A percentile compares a stretch with the other conserved stretches of the same genome.
These are phyloP conservation scores for Glonium stellatum DNA, from an alignment of 495 filamentous ascomycete genomes.

Conservation along the genomic window DNA sequence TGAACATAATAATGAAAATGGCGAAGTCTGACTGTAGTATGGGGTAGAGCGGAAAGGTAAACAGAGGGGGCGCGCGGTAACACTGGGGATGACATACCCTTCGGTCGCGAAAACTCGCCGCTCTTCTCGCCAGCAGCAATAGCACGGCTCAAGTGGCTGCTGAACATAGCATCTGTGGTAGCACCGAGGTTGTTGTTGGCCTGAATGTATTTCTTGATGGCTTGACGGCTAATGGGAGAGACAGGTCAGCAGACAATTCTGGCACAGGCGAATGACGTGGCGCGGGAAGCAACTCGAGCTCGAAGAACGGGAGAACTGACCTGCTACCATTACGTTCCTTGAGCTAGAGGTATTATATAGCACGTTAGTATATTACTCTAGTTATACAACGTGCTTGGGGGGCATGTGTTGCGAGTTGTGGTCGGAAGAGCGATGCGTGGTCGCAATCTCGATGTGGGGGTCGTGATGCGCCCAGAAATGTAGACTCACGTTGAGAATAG, in stretches of 20 bases:
- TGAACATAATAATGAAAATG: constrained; percentile 8
- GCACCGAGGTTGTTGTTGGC: constrained; percentile 83
- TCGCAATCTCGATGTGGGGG: constrained; percentile 37
- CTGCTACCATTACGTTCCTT: constrained; percentile 61
- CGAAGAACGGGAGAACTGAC: constrained; percentile 39
- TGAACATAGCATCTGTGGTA: constrained; percentile 66
- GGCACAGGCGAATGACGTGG: constrained; percentile 26
- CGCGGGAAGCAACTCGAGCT: constrained; percentile 9
- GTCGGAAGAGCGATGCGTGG: constrained; percentile 1
- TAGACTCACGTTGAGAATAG: constrained; percentile 56
- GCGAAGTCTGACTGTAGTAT: neutral
- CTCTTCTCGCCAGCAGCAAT: constrained; percentile 84
- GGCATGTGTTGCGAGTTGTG: constrained; percentile 20
- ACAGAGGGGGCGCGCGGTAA: constrained; percentile 2
- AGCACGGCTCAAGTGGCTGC: constrained; percentile 87
- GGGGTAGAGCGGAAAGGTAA: constrained; percentile 9
- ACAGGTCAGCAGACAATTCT: constrained; percentile 36
- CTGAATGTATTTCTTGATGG: constrained; percentile 96
- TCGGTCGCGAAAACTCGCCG: constrained; percentile 85
- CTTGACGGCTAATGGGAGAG: constrained; percentile 63
- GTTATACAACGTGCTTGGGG: constrained; percentile 5
- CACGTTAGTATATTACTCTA: constrained; percentile 42
- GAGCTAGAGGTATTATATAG: constrained; percentile 43
- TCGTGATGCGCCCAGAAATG: constrained; percentile 34
- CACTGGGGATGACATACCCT: constrained; percentile 58